A percentile compares a stretch with the other conserved stretches of the same genome.
Conservation (phyloP, 2,329 filamentous ascomycete genomes). For the Trichoderma pleuroti region DNA sequence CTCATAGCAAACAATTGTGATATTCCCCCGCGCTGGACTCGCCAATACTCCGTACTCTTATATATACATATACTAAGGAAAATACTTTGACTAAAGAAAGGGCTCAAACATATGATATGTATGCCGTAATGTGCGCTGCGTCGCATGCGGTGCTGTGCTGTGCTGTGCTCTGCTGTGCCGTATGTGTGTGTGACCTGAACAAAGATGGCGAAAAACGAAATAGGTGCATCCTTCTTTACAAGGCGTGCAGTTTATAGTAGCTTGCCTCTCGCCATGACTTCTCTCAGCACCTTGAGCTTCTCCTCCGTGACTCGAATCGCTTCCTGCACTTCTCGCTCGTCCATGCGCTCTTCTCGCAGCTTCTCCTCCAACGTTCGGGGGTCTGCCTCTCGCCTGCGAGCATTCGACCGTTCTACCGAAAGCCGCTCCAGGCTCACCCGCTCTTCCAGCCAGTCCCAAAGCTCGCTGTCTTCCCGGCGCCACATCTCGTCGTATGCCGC, state of each 20-base stretch:
- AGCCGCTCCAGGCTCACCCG: conserved; percentile 68
- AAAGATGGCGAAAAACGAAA: background rate
- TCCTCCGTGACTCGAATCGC: conserved; percentile 85
- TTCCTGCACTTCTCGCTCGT: conserved; percentile 70
- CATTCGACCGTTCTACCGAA: conserved; percentile 33
- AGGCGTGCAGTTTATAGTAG: conserved; percentile 21
- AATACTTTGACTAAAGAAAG: background rate
- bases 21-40: background rate
- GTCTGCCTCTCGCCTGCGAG: conserved; percentile 49
- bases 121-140: conserved; percentile 4
- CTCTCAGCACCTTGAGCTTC: conserved; percentile 72
- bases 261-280: conserved; percentile 57
- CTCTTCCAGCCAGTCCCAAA: conserved; percentile 94
- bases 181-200: background rate
- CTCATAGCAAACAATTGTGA: background rate
- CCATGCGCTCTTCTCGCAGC: conserved; percentile 59
- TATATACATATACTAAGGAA: conserved; percentile 7
- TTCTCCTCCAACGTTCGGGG: conserved; percentile 58
- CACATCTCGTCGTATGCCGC: conserved; percentile 92
- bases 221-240: background rate
- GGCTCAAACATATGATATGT: conserved; percentile 6
- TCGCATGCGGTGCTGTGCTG: background rate
- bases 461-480: conserved; percentile 78
- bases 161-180: background rate
- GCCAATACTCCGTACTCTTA: conserved; percentile 9